Percentiles rank a stretch among this genome's conserved stretches.
Conservation (phyloP, 495 filamentous ascomycete genomes). For the Gamarada debralockiae region DNA sequence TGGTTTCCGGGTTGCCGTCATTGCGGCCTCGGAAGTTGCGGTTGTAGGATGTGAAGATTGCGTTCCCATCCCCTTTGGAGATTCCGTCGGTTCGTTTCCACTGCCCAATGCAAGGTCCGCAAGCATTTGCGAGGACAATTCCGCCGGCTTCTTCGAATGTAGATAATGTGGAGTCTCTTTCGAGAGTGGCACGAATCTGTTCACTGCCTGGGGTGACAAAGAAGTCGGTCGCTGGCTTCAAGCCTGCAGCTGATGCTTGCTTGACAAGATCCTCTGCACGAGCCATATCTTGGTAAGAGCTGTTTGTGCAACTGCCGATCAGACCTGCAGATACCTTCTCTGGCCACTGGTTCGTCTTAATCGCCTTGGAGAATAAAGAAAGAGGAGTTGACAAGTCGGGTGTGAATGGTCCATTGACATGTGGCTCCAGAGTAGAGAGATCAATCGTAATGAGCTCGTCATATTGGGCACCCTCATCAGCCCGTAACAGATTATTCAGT, state of each 20-base stretch:
- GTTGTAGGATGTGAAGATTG: slow-evolving; percentile 97
- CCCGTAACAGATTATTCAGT: slow-evolving; percentile 56
- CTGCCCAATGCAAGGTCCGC: slow-evolving; percentile 82
- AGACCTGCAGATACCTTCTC: slow-evolving; percentile 85
- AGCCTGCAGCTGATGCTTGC: slow-evolving; percentile 78
- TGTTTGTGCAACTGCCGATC: slow-evolving; percentile 98
- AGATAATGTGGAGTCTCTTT: slow-evolving; percentile 75
- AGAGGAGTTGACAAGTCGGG: slow-evolving; percentile 91
- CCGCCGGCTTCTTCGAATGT: slow-evolving; percentile 89
- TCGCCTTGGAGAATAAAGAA: slow-evolving; percentile 79
- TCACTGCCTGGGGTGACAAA: slow-evolving; percentile 96
- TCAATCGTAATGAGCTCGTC: slow-evolving; percentile 92
- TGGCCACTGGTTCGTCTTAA: slow-evolving; percentile 84
- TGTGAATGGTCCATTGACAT: slow-evolving; percentile 97
- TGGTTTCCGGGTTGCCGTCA: slow-evolving; percentile 90
- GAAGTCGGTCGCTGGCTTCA: slow-evolving; percentile 86
- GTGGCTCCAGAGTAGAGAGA: slow-evolving; percentile 85
- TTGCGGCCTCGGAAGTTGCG: slow-evolving; percentile 97
- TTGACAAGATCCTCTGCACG: slow-evolving; percentile 87
- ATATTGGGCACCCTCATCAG: slow-evolving; percentile 79
- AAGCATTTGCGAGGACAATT: slow-evolving; percentile 89
- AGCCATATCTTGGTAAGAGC: slow-evolving; percentile 97
- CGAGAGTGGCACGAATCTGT: slow-evolving; percentile 91
- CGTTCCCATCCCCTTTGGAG: slow-evolving; percentile 81
- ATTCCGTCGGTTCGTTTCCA: slow-evolving; percentile 90